These are phyloP conservation scores for Xylariaceae sp. DNA, from an alignment of 2,329 filamentous ascomycete genomes.

Conservation along the genomic window DNA sequence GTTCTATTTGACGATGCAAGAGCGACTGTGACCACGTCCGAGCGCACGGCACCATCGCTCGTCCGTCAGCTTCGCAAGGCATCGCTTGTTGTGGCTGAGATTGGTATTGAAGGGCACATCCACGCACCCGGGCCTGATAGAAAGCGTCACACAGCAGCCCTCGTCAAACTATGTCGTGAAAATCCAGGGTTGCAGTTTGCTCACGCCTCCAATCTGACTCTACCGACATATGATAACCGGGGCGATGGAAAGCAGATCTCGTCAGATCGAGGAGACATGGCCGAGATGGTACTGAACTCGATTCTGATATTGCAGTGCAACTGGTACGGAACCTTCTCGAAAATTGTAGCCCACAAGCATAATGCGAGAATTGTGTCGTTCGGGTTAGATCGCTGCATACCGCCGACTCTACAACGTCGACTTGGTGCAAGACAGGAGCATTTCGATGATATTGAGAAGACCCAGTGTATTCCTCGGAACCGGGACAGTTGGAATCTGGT, in stretches of 20 bases:
- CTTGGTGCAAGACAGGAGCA: neutral
- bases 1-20: constrained; percentile 41
- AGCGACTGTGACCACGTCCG: constrained; percentile 43
- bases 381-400: neutral
- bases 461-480: no score
- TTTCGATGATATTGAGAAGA: neutral
- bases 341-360: neutral
- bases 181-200: neutral
- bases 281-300: neutral
- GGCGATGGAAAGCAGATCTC: neutral
- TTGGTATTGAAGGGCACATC: neutral
- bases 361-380: neutral
- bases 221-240: neutral
- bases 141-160: neutral
- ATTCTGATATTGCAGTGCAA: neutral
- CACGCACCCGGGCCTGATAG: neutral
- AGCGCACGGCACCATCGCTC: constrained; percentile 19
- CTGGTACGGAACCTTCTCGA: neutral
- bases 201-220: neutral
- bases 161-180: neutral
- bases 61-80: constrained; percentile 28
- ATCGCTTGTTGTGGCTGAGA: neutral
- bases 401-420: constrained; percentile 4
- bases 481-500: no score
- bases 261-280: neutral